These are phyloP conservation scores for Microdochium nivale DNA, from an alignment of 2,329 filamentous ascomycete species.

Conservation along the genomic window DNA sequence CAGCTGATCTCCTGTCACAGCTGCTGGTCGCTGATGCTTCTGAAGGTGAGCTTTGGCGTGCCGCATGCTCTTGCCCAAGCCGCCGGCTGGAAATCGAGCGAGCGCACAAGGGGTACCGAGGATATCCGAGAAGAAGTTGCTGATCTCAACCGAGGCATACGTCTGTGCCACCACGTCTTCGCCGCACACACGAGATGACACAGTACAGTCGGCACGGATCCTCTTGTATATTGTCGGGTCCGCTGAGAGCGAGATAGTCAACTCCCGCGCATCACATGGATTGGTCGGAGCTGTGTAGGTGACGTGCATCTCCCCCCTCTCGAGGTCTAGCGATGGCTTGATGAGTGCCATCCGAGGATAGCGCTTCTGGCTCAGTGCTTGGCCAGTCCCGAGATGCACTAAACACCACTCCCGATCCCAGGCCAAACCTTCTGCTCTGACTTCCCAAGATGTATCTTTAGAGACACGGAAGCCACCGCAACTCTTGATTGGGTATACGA, in stretches of 20 bases:
- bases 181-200: conserved; percentile 69
- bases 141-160: conserved; percentile 59
- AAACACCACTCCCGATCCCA: conserved; percentile 98
- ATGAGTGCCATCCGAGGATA: conserved; percentile 84
- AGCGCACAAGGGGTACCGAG: conserved; percentile 75
- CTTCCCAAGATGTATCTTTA: conserved; percentile 56
- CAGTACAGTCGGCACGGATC: conserved; percentile 25
- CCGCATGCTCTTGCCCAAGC: conserved; percentile 48
- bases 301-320: conserved; percentile 56
- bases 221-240: conserved; percentile 50
- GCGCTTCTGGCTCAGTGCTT: conserved; percentile 80
- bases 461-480: conserved; percentile 75
- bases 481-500: conserved; percentile 89
- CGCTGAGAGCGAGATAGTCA: conserved; percentile 56
- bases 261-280: conserved; percentile 15
- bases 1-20: conserved; percentile 6
- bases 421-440: conserved; percentile 72
- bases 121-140: conserved; percentile 66
- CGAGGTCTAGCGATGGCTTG: conserved; percentile 64
- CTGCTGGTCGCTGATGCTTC: conserved; percentile 35
- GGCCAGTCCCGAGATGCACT: conserved; percentile 75
- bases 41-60: conserved; percentile 65
- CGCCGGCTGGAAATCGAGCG: conserved; percentile 70
- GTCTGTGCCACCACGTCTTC: conserved; percentile 64
- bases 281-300: conserved; percentile 29